Evolutionary conservation across 805 yeast species (phyloP), one percentile per base, ranked within the genome.

Genomic region (Lipomyces lipofer): DNA sequence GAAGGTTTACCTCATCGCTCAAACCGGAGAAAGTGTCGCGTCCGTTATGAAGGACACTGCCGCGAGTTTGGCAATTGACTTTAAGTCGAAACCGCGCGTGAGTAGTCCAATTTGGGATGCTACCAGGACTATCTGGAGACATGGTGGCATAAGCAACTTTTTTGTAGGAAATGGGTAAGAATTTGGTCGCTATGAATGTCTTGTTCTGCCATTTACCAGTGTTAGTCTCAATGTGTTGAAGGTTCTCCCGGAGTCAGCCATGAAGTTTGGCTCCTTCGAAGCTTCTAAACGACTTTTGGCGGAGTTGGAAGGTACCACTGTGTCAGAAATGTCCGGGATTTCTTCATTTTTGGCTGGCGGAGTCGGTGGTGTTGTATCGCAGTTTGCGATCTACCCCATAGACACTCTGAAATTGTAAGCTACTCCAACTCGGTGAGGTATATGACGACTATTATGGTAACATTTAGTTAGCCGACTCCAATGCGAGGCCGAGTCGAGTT

Each of bases 201-300:
- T 9, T 4, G 10, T 42, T 27, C 32, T 25, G 21, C 7, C 7
- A 30, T 32, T 30, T n/a, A 8, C n/a, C 13, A 40, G 9, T 24
- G 13, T 12, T 72, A 98, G 97, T 0, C 75, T 92, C 44, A 94
- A 94, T 68, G 88, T 87, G n/a, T 65, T 91, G 51, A 92, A 92
- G 68, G 97, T 92, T 19, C 88, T 94, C 67, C 99, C 99, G 0
- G 99, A 92, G 69, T 86, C 95, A 33, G 97, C 98, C 1, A 92
- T 92, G 81, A 94, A 94, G 68, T 92, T 94, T 71, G 98, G 99
- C 2, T 83, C 96, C 3, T 92, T 94, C 69, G 99, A 92, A 69
- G 79, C 89, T 4, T 84, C 91, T 0, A 94, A 94, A 66, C 76
- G 86, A 52, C 66, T 85, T 27, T 74, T 94, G 66, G 85, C 95